phyloP scores from a whole-genome alignment of 1,139 yeast genomes.

The Saccharomyces hybrid region DNA sequence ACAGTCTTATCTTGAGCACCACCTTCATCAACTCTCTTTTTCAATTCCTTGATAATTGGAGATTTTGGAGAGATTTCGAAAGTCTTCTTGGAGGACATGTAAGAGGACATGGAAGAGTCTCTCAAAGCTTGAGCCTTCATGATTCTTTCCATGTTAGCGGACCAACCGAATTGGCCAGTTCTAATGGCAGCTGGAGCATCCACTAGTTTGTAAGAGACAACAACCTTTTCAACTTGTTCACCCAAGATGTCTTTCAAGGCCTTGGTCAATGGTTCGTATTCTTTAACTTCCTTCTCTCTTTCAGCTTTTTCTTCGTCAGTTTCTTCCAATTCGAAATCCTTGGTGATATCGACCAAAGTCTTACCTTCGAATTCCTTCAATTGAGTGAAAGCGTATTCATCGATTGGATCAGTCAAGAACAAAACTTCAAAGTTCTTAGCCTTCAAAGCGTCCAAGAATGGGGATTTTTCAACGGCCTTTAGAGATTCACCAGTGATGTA shows the following conservation, averaged over 20 bases:
- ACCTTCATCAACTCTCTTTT: slow-evolving; percentile 90
- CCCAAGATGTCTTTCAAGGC: slow-evolving; percentile 96
- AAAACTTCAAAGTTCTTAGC: slow-evolving; percentile 97
- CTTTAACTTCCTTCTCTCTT: slow-evolving; percentile 90
- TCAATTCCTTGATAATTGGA: slow-evolving; percentile 89
- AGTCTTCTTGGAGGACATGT: slow-evolving; percentile 99
- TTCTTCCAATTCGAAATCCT: slow-evolving; percentile 98
- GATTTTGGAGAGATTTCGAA: slow-evolving; percentile 98
- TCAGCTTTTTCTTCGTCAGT: slow-evolving; percentile 92
- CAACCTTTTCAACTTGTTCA: slow-evolving; percentile 98
- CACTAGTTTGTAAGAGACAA: slow-evolving; percentile 92
- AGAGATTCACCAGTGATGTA: slow-evolving; percentile 98
- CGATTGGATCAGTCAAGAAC: slow-evolving; percentile 98
- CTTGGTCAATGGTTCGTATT: slow-evolving; percentile 87
- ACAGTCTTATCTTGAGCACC: slow-evolving; percentile 98
- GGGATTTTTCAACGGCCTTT: slow-evolving; percentile 97
- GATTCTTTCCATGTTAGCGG: slow-evolving; percentile 99
- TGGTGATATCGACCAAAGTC: slow-evolving; percentile 96
- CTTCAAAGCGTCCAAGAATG: slow-evolving; percentile 97
- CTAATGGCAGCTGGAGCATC: slow-evolving; percentile 99
- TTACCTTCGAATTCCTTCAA: slow-evolving; percentile 99
- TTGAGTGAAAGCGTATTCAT: slow-evolving; percentile 98
- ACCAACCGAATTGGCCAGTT: slow-evolving; percentile 99
- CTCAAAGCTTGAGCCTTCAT: slow-evolving; percentile 99
- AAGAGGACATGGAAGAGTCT: slow-evolving; percentile 96